These are phyloP conservation scores for Mycena polygramma DNA, from an alignment of 768 basidiomycete species.

Conservation along the genomic window DNA sequence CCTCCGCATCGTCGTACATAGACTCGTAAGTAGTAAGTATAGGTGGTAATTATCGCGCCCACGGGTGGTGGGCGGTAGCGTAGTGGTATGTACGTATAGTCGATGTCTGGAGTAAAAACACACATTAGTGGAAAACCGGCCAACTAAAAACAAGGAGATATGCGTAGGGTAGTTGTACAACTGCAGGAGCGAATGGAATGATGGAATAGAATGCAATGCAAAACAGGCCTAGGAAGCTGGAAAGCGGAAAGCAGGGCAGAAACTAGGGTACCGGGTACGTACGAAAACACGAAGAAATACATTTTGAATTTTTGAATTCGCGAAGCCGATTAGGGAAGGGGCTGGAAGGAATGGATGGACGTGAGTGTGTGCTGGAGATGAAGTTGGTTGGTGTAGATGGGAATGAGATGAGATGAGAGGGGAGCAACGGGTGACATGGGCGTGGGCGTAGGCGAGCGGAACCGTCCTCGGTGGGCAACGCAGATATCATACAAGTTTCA, in stretches of 20 bases:
- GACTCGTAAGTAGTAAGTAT: neutral
- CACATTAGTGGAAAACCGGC: slow-evolving; percentile 30
- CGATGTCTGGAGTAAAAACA: neutral
- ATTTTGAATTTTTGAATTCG: neutral
- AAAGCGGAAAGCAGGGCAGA: slow-evolving; percentile 14
- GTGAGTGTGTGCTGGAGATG: neutral
- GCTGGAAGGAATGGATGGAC: neutral
- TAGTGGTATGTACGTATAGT: neutral
- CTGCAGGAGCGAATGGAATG: neutral
- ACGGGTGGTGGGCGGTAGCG: neutral
- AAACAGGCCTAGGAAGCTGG: too few species aligned
- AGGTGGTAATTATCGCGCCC: neutral
- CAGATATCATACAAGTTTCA: slow-evolving; percentile 59
- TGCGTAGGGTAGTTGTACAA: slow-evolving; percentile 20
- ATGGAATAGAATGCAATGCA: too few species aligned
- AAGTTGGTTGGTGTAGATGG: neutral
- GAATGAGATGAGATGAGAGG: neutral
- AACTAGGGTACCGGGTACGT: neutral
- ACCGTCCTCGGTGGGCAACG: neutral
- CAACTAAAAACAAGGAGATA: slow-evolving; percentile 25
- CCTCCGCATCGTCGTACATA: neutral
- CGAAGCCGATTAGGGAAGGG: neutral
- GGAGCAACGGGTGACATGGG: too few species aligned
- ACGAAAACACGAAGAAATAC: slow-evolving; percentile 6
- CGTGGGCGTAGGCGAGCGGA: neutral